Conservation (phyloP, 441 rosid genomes). For the Capsella rubella region DNA sequence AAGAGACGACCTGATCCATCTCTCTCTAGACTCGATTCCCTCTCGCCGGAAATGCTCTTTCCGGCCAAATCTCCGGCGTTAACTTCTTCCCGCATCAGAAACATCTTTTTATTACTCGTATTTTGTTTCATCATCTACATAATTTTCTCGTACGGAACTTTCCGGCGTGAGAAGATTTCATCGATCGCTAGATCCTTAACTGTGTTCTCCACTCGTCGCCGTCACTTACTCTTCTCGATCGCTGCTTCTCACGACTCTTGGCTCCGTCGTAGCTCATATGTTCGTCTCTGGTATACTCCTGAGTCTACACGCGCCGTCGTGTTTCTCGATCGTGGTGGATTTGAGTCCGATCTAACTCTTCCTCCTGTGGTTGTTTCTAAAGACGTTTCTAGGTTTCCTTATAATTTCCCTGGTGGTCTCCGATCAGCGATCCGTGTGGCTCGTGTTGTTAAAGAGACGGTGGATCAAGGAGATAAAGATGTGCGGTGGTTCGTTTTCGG, state of each 20-base stretch:
- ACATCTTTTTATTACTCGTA: conserved; percentile 55
- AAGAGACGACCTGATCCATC: conserved; percentile 41
- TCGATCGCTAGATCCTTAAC: conserved; percentile 42
- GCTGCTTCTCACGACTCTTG: conserved; percentile 78
- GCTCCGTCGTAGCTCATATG: conserved; percentile 63
- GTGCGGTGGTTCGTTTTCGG: conserved; percentile 96
- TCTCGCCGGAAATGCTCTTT: conserved; percentile 43
- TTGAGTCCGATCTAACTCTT: conserved; percentile 50
- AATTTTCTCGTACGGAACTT: conserved; percentile 42
- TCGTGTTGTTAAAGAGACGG: conserved; percentile 82
- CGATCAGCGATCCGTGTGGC: conserved; percentile 85
- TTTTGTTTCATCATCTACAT: conserved; percentile 54
- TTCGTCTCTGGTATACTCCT: conserved; percentile 78
- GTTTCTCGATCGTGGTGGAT: conserved; percentile 61
- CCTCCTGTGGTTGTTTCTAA: conserved; percentile 62
- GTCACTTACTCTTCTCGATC: conserved; percentile 74
- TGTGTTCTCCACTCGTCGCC: conserved; percentile 55
- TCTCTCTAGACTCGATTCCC: conserved; percentile 28
- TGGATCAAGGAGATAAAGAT: conserved; percentile 56
- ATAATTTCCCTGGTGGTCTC: conserved; percentile 72
- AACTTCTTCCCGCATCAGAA: conserved; percentile 53
- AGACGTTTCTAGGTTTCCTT: conserved; percentile 77
- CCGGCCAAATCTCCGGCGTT: conserved; percentile 42
- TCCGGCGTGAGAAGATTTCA: conserved; percentile 31
- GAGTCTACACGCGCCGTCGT: conserved; percentile 72